Conservation (phyloP, 2,329 filamentous ascomycete genomes). For the Cladobotryum protrusum region DNA sequence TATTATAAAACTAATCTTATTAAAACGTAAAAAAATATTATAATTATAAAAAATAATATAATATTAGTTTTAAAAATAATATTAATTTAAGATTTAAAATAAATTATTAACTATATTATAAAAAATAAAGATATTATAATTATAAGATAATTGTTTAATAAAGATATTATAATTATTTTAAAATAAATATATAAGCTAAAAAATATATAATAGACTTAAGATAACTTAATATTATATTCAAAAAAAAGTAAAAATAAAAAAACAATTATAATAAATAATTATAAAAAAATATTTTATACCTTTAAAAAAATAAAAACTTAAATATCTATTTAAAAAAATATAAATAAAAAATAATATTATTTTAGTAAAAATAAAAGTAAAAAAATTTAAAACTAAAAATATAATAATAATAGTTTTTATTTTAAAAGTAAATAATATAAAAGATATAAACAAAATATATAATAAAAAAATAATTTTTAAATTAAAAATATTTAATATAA, state of each 20-base stretch:
- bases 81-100: neutral
- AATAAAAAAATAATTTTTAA: neutral
- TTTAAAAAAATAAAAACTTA: too few species aligned
- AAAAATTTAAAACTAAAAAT: conserved; percentile 11
- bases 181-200: neutral
- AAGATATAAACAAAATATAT: neutral
- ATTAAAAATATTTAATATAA: neutral
- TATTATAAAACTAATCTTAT: too few species aligned
- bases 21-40: neutral
- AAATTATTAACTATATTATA: neutral
- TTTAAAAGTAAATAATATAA: neutral
- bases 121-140: neutral
- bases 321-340: too few species aligned
- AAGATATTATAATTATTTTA: neutral
- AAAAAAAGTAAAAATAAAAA: neutral
- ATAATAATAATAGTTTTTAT: neutral
- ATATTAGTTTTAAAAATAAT: too few species aligned
- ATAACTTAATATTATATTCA: neutral
- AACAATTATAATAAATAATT: neutral
- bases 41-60: neutral
- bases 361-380: neutral
- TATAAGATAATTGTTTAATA: neutral
- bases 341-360: neutral
- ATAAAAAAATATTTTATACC: too few species aligned
- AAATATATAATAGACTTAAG: neutral